These are phyloP conservation scores for Komagataella ulmi DNA, from an alignment of 805 yeast genomes.

Conservation along the genomic window DNA sequence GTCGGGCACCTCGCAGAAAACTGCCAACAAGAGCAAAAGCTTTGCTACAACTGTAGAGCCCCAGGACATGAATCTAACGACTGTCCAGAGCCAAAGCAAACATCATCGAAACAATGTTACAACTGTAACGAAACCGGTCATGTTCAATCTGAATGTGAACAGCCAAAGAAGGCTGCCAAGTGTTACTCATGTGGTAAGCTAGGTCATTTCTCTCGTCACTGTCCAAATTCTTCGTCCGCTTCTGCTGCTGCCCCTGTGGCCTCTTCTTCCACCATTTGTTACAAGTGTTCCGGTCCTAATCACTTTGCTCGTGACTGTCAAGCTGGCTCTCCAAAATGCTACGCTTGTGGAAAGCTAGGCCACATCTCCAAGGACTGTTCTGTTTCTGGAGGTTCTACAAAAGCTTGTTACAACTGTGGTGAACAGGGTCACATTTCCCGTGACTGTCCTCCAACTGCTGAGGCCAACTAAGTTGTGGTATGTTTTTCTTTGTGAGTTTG, in stretches of 20 bases:
- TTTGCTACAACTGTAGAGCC: slow-evolving; percentile 86
- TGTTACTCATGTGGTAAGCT: slow-evolving; percentile 70
- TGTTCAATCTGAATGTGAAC: slow-evolving; percentile 73
- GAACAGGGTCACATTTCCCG: slow-evolving; percentile 79
- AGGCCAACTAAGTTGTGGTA: neutral
- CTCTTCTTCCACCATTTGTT: slow-evolving; percentile 34
- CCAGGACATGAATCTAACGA: slow-evolving; percentile 85
- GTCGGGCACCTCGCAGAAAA: slow-evolving; percentile 84
- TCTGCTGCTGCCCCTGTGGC: slow-evolving; percentile 12
- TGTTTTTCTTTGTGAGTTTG: neutral
- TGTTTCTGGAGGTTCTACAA: slow-evolving; percentile 36
- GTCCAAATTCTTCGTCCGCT: slow-evolving; percentile 31
- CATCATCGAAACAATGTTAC: slow-evolving; percentile 74
- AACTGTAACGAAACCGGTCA: slow-evolving; percentile 89
- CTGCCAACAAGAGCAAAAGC: slow-evolving; percentile 72
- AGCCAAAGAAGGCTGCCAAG: slow-evolving; percentile 43
- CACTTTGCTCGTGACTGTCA: slow-evolving; percentile 89
- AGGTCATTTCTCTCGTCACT: slow-evolving; percentile 77
- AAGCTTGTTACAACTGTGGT: slow-evolving; percentile 65
- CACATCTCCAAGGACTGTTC: slow-evolving; percentile 82
- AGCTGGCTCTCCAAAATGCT: slow-evolving; percentile 62
- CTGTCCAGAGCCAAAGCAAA: slow-evolving; percentile 81
- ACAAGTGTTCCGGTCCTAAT: slow-evolving; percentile 89
- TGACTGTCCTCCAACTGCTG: slow-evolving; percentile 32
- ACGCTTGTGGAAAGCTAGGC: slow-evolving; percentile 84